Base-by-base conservation (phyloP, 2,329 filamentous ascomycete species). In the Phialophora tarda region DNA sequence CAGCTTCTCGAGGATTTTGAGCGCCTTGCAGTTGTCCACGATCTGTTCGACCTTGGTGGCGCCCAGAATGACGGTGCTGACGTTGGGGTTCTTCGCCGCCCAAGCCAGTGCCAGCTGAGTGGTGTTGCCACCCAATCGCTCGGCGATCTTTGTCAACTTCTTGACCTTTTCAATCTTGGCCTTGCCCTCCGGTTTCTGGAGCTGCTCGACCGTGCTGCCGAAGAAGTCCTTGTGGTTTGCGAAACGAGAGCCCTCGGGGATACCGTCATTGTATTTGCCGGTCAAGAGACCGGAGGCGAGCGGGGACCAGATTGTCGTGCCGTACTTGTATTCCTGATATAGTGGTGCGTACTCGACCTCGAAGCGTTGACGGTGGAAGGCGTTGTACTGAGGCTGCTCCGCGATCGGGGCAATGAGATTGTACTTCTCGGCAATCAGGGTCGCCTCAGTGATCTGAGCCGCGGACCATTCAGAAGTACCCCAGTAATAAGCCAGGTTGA, bases 381-480 rank as follows among this genome's bases (percentile, higher is more conserved):
- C 84, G 78, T 88, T 89, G 79, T 90, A 90, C 59, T 84, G 80
- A 1, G 88, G 88, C 78, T 91, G 88, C 77, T 90, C 88, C 78
- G 89, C 85, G 34, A 89, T 72, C 2, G 88, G 88, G 7, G 86
- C 87, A 67, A 90, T 83, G 48, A 90, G 79, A 14, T 83, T 82
- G 8, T 89, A 81, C 69, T 81, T 82, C 71, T 89, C 86, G 38
- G 88, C 69, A 41, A 70, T 71, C 30, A 68, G 58, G 23, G 63
- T 67, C 86, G 88, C 88, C 65, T 86, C 82, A 5, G 84, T 83
- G 73, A 90, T 89, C 78, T 90, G 87, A 65, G 85, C 83, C 51
- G 88, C 86, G 67, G 82, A 83, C 88, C 88, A 90, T 76, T 90
- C 86, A 0, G 86, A 89, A 0, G 88, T 90, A 50, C 88, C 88